Conservation (phyloP, 2,329 filamentous ascomycete species). For the Penicillium thymicola region DNA sequence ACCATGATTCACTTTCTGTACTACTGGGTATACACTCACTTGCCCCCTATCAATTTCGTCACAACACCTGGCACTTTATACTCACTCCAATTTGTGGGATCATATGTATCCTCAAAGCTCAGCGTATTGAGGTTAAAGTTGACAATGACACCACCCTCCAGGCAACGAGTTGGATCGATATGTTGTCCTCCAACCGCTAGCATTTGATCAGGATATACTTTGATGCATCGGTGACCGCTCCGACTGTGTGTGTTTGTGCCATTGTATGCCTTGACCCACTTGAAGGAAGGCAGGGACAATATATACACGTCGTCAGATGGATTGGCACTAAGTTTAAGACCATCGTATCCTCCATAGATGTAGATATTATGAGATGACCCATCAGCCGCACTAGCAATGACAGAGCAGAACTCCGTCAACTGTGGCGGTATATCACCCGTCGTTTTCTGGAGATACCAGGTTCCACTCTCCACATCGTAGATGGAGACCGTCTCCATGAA, state of each 20-base stretch:
- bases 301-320: conserved; percentile 42
- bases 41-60: conserved; percentile 34
- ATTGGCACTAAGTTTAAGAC: conserved; percentile 22
- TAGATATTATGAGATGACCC: conserved; percentile 48
- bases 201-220: conserved; percentile 22
- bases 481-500: conserved; percentile 40
- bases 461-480: conserved; percentile 37
- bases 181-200: conserved; percentile 13
- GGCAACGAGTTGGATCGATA: conserved; percentile 7
- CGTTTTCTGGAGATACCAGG: conserved; percentile 43
- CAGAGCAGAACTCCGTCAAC: conserved; percentile 40
- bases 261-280: conserved; percentile 17
- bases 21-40: conserved; percentile 20
- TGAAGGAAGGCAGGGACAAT: conserved; percentile 21
- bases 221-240: conserved; percentile 16
- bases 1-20: no score
- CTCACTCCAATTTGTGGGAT: conserved; percentile 12
- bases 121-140: conserved; percentile 21
- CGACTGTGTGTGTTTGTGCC: conserved; percentile 18
- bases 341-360: conserved; percentile 49
- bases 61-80: conserved; percentile 21
- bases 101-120: conserved; percentile 15
- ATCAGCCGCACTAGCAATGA: conserved; percentile 39
- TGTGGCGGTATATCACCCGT: conserved; percentile 37
- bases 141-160: conserved; percentile 16